Conservation (phyloP, 139 green algal species). For the Ulvella scutata region DNA sequence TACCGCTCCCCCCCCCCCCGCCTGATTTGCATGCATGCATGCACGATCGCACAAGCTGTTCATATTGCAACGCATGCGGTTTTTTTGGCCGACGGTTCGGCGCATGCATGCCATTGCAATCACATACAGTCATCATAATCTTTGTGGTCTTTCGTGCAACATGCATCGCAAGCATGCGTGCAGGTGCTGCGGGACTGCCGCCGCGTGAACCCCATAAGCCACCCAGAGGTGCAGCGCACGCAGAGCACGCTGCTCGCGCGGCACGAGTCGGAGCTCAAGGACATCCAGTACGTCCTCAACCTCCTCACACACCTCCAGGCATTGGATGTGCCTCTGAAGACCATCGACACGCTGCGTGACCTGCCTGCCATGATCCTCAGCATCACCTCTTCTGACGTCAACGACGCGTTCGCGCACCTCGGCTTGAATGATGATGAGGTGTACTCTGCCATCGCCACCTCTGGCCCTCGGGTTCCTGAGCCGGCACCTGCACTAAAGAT, state of each 20-base stretch:
- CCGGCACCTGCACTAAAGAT: background rate
- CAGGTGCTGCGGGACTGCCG: slow-evolving; percentile 1
- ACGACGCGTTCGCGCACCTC: slow-evolving; percentile 60
- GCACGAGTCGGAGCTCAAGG: slow-evolving; percentile 91
- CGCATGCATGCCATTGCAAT: too few species aligned
- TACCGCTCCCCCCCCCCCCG: background rate
- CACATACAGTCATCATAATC: too few species aligned
- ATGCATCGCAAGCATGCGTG: background rate
- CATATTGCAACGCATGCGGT: too few species aligned
- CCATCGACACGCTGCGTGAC: slow-evolving; percentile 73
- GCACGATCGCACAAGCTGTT: too few species aligned
- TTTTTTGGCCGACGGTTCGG: too few species aligned
- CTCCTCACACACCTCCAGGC: slow-evolving; percentile 88
- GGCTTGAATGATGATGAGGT: slow-evolving; percentile 50
- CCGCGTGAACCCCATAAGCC: slow-evolving; percentile 2
- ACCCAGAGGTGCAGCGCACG: slow-evolving; percentile 22
- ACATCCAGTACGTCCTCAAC: slow-evolving; percentile 83
- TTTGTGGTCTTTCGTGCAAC: too few species aligned
- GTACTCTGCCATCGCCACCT: slow-evolving; percentile 19
- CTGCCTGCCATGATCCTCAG: slow-evolving; percentile 69
- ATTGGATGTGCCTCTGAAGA: slow-evolving; percentile 62
- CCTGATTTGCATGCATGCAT: too few species aligned
- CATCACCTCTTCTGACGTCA: slow-evolving; percentile 73
- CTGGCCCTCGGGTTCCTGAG: background rate
- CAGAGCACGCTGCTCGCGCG: slow-evolving; percentile 77